Conservation (phyloP, 805 yeast species). For the Wickerhamiella kurtzmanii region DNA sequence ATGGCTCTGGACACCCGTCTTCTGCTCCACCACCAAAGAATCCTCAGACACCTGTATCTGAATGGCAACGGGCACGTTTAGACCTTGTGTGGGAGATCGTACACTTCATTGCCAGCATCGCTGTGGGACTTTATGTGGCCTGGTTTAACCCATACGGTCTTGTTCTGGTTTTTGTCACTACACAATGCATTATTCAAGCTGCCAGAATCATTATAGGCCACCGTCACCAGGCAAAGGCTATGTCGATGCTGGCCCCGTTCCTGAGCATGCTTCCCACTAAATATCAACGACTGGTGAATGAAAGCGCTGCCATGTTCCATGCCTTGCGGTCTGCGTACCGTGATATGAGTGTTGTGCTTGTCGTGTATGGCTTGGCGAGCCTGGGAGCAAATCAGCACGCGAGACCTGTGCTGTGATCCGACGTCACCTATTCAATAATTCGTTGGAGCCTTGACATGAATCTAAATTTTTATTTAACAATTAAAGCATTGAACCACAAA, state of each 20-base stretch:
- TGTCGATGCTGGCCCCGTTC: slow-evolving; percentile 18
- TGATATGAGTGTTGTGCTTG: slow-evolving; percentile 21
- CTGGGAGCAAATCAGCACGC: slow-evolving; percentile 9
- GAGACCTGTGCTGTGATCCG: slow-evolving; percentile 3
- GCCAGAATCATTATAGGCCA: slow-evolving; percentile 19
- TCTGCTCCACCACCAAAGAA: background rate
- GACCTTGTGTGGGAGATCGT: slow-evolving; percentile 15
- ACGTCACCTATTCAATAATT: too few relatives aligned
- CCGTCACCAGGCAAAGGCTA: slow-evolving; percentile 14
- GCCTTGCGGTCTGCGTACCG: slow-evolving; percentile 14
- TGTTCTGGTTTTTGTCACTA: slow-evolving; percentile 16
- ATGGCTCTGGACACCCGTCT: background rate
- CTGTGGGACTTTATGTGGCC: slow-evolving; percentile 18
- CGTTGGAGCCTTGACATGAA: too few relatives aligned
- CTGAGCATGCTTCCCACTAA: slow-evolving; percentile 21
- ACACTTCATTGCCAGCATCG: slow-evolving; percentile 15
- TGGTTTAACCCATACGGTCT: slow-evolving; percentile 14
- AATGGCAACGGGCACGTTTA: background rate
- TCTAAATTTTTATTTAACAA: too few relatives aligned
- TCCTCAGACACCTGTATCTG: background rate
- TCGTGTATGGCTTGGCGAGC: slow-evolving; percentile 18
- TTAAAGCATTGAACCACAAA: background rate
- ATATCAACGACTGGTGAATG: slow-evolving; percentile 17
- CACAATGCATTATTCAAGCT: slow-evolving; percentile 17
- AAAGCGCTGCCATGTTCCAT: slow-evolving; percentile 12